These are phyloP conservation scores for Glaciozyma martinii DNA, from an alignment of 768 basidiomycete genomes.

Conservation along the genomic window DNA sequence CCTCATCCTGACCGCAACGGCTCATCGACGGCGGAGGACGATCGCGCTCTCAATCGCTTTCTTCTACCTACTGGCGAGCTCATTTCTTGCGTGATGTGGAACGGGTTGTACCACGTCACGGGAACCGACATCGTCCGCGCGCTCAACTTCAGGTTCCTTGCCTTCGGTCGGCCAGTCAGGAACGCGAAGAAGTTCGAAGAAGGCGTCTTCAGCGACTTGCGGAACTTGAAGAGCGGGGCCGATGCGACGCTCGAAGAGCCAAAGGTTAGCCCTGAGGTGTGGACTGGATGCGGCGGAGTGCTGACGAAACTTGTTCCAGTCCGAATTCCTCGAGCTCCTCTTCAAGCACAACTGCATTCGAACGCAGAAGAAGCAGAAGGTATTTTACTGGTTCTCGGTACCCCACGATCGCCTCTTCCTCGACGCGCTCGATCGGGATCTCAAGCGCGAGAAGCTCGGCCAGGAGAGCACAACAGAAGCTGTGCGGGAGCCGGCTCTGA, in stretches of 20 bases:
- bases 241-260: slow-evolving; percentile 92
- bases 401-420: slow-evolving; percentile 95
- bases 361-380: slow-evolving; percentile 97
- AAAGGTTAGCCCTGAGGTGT: slow-evolving; percentile 50
- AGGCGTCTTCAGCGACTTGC: slow-evolving; percentile 84
- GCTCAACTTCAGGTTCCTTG: slow-evolving; percentile 86
- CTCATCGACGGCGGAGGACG: slow-evolving; percentile 2
- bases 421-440: slow-evolving; percentile 88
- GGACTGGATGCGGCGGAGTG: not conserved
- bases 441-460: slow-evolving; percentile 92
- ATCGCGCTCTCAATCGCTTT: slow-evolving; percentile 64
- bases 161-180: slow-evolving; percentile 77
- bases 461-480: slow-evolving; percentile 71
- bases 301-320: slow-evolving; percentile 45
- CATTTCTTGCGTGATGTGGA: slow-evolving; percentile 87
- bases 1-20: slow-evolving; percentile 8
- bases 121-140: slow-evolving; percentile 95
- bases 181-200: slow-evolving; percentile 98
- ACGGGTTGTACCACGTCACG: slow-evolving; percentile 83
- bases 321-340: slow-evolving; percentile 80
- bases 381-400: slow-evolving; percentile 98
- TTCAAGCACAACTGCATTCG: slow-evolving; percentile 96
- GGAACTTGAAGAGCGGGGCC: slow-evolving; percentile 85
- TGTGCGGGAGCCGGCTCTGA: slow-evolving; percentile 70
- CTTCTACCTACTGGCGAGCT: slow-evolving; percentile 73